Evolutionary conservation across 768 basidiomycete genomes (phyloP).

Genomic region (Mycena pura): DNA sequence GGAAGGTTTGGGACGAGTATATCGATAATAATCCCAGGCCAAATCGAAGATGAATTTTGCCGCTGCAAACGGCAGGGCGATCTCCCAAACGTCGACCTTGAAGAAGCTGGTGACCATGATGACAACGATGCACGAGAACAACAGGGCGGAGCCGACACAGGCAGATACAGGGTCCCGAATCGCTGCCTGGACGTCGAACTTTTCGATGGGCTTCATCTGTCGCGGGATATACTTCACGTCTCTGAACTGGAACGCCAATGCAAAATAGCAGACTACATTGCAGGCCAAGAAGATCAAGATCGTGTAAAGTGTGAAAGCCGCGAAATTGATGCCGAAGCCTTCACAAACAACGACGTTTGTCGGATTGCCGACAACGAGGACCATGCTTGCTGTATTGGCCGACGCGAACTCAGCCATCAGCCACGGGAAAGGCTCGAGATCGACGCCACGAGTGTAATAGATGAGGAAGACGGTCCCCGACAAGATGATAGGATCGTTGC

Average conservation of each 20-base stretch:
- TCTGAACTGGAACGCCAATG: constrained; percentile 64
- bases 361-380: constrained; percentile 85
- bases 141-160: constrained; percentile 70
- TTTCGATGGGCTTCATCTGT: constrained; percentile 41
- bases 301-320: constrained; percentile 81
- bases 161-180: constrained; percentile 80
- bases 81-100: constrained; percentile 80
- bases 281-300: constrained; percentile 80
- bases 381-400: constrained; percentile 79
- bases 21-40: constrained; percentile 63
- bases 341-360: constrained; percentile 94
- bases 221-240: constrained; percentile 58
- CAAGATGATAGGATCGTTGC: constrained; percentile 93
- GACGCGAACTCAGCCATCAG: constrained; percentile 78
- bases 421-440: constrained; percentile 66
- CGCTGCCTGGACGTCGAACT: constrained; percentile 61
- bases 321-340: constrained; percentile 80
- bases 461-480: constrained; percentile 90
- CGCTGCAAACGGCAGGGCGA: constrained; percentile 80
- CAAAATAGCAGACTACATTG: constrained; percentile 62
- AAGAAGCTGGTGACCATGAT: constrained; percentile 80
- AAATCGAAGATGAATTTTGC: constrained; percentile 75
- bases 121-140: constrained; percentile 69
- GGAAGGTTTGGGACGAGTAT: constrained; percentile 42
- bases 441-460: constrained; percentile 80